Conservation (phyloP, 768 basidiomycete species). For the Suillus weaverae region DNA sequence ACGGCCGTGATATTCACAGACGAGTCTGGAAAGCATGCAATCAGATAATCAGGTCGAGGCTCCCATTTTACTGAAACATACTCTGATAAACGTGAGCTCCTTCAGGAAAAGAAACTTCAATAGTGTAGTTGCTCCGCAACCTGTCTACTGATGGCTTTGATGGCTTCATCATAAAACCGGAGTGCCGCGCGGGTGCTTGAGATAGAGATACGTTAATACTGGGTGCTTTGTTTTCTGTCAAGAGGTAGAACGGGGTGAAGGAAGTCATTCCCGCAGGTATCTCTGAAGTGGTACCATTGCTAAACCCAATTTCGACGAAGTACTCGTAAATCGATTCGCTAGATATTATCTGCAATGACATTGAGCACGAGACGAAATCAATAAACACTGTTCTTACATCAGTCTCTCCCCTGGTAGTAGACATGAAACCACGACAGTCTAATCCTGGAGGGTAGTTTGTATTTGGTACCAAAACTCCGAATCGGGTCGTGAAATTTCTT, state of each 20-base stretch:
- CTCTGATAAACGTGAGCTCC: not conserved
- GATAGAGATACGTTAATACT: not conserved
- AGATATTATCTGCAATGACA: not conserved
- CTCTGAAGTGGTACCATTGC: conserved; percentile 17
- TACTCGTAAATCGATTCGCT: conserved; percentile 22
- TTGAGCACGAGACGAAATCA: not conserved
- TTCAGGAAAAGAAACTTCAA: conserved; percentile 2
- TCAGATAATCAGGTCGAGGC: not conserved
- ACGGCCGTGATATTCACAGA: not conserved
- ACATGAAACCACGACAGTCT: conserved; percentile 1
- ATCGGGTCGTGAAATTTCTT: not conserved
- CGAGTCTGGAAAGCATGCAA: not conserved
- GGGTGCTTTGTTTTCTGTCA: not conserved
- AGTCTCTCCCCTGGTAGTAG: not conserved
- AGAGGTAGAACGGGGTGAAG: conserved; percentile 1
- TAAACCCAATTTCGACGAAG: conserved; percentile 15
- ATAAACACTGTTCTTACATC: not conserved
- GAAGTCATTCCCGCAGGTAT: conserved; percentile 5
- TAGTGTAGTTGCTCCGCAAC: conserved; percentile 10
- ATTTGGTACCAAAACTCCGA: conserved; percentile 20
- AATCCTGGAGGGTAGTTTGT: conserved; percentile 23
- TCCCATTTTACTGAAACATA: not conserved
- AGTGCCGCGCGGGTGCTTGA: not conserved
- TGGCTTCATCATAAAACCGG: not conserved
- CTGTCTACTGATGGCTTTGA: not conserved